phyloP scores from a whole-genome alignment of 2,329 filamentous ascomycete species.

The Madurella mycetomatis region DNA sequence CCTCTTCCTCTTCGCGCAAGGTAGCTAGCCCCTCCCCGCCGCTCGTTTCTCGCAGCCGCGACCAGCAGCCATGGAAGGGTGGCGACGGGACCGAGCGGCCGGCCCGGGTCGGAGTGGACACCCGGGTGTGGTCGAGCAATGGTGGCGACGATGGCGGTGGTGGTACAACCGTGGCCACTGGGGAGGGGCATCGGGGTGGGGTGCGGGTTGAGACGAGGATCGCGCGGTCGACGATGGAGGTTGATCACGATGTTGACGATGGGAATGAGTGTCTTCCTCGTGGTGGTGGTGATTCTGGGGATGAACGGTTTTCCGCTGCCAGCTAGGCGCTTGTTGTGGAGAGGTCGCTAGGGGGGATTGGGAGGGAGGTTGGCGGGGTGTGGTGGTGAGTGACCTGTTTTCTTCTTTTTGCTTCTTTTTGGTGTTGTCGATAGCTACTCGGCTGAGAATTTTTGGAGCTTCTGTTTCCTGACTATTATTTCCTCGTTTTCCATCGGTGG shows the following conservation, averaged over 20 bases:
- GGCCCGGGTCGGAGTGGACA: neutral
- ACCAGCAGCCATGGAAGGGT: too few relatives aligned
- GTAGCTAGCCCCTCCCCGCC: too few relatives aligned
- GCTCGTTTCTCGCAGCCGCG: neutral
- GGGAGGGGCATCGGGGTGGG: neutral
- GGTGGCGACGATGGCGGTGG: neutral
- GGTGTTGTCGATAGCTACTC: neutral
- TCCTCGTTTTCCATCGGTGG: neutral
- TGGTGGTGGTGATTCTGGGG: neutral
- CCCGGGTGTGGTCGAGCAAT: slow-evolving; percentile 4
- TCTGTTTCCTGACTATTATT: neutral
- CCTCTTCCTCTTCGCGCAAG: too few relatives aligned
- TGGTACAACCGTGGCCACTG: neutral
- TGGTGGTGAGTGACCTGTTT: neutral
- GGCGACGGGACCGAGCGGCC: too few relatives aligned
- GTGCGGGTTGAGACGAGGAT: slow-evolving; percentile 21
- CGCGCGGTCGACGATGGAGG: slow-evolving; percentile 1
- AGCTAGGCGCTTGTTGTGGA: slow-evolving; percentile 16
- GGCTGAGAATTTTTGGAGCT: neutral
- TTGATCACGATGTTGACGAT: neutral
- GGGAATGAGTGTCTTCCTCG: neutral
- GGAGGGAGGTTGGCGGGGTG: neutral
- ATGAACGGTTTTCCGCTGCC: neutral
- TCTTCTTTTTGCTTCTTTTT: neutral
- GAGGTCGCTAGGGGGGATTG: slow-evolving; percentile 3